Conservation (phyloP, 2,329 filamentous ascomycete genomes). For the Claviceps sp. region DNA sequence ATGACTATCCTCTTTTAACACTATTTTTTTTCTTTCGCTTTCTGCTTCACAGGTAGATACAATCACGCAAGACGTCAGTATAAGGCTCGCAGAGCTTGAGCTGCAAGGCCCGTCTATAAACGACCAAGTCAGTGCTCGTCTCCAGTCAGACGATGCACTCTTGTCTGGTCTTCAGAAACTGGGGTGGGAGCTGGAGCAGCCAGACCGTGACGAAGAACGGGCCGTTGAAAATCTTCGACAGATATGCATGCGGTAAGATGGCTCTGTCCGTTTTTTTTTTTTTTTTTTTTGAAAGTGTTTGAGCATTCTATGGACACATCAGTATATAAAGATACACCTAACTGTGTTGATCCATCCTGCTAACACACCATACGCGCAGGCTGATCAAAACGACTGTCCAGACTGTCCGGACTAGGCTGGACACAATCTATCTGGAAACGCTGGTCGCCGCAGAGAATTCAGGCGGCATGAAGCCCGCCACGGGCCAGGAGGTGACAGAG, state of each 20-base stretch:
- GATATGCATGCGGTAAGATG: constrained; percentile 35
- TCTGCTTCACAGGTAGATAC: constrained; percentile 28
- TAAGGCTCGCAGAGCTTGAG: constrained; percentile 34
- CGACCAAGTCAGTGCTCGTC: constrained; percentile 32
- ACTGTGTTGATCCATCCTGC: too few species aligned
- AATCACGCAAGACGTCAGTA: constrained; percentile 31
- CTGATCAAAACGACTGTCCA: constrained; percentile 45
- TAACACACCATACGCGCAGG: constrained; percentile 26
- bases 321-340: background rate
- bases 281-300: background rate
- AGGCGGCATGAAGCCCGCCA: constrained; percentile 14
- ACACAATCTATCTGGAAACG: constrained; percentile 40
- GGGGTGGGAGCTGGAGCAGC: constrained; percentile 43
- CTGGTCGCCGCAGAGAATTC: constrained; percentile 19
- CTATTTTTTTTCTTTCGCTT: background rate
- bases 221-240: constrained; percentile 45
- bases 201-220: constrained; percentile 36
- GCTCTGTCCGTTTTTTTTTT: too few species aligned
- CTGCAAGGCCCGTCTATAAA: constrained; percentile 36
- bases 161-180: constrained; percentile 53
- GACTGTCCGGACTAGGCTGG: constrained; percentile 38
- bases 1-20: background rate
- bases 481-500: constrained; percentile 30
- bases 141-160: constrained; percentile 52
- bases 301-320: too few species aligned